Evolutionary conservation across 768 basidiomycete species (phyloP).

Genomic region (Auriculariales sp.): DNA sequence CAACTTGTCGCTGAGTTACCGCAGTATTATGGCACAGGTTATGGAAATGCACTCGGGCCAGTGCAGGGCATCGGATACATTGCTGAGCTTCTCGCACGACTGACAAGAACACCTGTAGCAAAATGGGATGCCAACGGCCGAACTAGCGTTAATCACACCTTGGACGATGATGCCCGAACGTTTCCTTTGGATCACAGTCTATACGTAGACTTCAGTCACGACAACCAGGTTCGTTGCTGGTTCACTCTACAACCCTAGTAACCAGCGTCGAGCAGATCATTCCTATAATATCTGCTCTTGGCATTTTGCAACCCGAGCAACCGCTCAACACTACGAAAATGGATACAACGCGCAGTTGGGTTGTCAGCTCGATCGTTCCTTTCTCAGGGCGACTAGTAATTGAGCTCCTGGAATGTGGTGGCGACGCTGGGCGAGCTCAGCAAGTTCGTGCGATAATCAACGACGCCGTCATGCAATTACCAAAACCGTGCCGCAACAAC

Average conservation of each 20-base stretch:
- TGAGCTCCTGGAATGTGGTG: constrained; percentile 45
- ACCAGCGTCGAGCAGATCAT: too few species aligned
- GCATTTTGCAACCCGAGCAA: constrained; percentile 33
- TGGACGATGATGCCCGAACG: constrained; percentile 44
- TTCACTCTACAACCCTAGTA: too few species aligned
- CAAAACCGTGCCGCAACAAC: constrained; percentile 41
- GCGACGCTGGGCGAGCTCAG: constrained; percentile 18
- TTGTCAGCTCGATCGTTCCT: constrained; percentile 46
- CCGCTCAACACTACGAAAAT: constrained; percentile 2
- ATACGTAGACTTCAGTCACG: constrained; percentile 76
- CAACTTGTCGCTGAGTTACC: neutral
- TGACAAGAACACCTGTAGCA: constrained; percentile 44
- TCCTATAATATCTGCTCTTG: constrained; percentile 50
- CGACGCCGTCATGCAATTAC: constrained; percentile 43
- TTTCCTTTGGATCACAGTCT: constrained; percentile 57
- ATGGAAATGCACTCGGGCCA: constrained; percentile 53
- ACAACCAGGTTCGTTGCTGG: too few species aligned
- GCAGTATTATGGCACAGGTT: too few species aligned
- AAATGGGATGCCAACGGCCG: too few species aligned
- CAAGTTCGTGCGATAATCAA: constrained; percentile 70
- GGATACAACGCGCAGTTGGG: constrained; percentile 30
- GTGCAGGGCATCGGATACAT: constrained; percentile 79
- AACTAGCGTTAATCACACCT: constrained; percentile 68
- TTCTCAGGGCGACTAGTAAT: constrained; percentile 64
- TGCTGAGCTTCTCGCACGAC: constrained; percentile 76